Evolutionary conservation across 331 rosid genomes (phyloP).

Genomic region (Erythrophleum ivorense): DNA sequence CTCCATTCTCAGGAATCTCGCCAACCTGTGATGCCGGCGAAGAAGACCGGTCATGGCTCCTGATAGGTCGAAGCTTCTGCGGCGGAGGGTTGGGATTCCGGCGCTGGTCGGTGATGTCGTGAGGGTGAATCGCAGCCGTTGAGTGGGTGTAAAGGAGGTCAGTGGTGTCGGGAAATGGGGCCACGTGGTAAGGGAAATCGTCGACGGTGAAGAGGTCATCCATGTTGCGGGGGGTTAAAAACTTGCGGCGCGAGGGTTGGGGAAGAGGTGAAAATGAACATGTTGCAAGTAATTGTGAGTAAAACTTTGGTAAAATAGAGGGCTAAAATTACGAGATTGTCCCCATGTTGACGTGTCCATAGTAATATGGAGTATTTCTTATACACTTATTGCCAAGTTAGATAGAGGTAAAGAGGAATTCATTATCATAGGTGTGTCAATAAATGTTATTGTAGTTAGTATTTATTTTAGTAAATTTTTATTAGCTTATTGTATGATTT

Average conservation of each 20-base stretch:
- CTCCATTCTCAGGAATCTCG: constrained; percentile 27
- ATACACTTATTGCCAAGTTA: too few species aligned
- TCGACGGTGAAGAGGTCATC: constrained; percentile 64
- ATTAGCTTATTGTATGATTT: too few species aligned
- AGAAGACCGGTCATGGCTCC: constrained; percentile 53
- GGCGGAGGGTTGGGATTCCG: constrained; percentile 51
- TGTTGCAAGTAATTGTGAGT: constrained; percentile 44
- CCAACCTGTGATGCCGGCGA: background rate
- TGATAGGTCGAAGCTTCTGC: constrained; percentile 85
- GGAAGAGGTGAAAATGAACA: constrained; percentile 50
- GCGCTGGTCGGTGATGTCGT: constrained; percentile 41
- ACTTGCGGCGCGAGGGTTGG: constrained; percentile 54
- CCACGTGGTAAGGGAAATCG: constrained; percentile 55
- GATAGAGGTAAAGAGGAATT: too few species aligned
- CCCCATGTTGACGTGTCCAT: background rate
- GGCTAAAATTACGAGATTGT: constrained; percentile 19
- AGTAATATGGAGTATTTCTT: too few species aligned
- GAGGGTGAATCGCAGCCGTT: constrained; percentile 34
- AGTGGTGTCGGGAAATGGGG: constrained; percentile 76
- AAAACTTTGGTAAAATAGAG: constrained; percentile 47
- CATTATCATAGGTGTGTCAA: too few species aligned
- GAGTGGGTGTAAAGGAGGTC: constrained; percentile 55
- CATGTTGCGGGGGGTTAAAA: constrained; percentile 35
- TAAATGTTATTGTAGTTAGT: too few species aligned
- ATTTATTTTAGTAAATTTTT: too few species aligned